Percentiles rank a stretch among this genome's conserved stretches.
Evolutionary conservation across 495 filamentous ascomycete genomes (phyloP).

Genomic region (Mycothermus thermophilus): DNA sequence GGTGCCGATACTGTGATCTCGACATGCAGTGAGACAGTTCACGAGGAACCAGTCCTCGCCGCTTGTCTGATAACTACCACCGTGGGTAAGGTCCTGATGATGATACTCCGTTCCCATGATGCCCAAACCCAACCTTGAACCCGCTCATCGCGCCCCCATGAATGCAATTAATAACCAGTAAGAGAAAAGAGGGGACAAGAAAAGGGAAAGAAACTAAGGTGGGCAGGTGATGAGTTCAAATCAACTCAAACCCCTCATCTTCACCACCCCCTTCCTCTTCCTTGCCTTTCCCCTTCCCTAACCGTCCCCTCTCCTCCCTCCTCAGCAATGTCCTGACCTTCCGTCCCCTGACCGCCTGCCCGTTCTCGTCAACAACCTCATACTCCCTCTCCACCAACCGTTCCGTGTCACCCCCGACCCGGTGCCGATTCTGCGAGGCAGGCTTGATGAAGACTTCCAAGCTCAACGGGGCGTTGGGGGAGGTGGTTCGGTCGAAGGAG

Average conservation of each 20-base stretch:
- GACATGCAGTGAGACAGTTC: too few relatives aligned
- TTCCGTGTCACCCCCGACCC: constrained; percentile 28
- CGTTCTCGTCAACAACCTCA: constrained; percentile 32
- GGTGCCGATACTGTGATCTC: too few relatives aligned
- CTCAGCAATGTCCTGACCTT: constrained; percentile 20
- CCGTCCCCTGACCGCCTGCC: constrained; percentile 29
- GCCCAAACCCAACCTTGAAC: too few relatives aligned
- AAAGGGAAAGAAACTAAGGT: neutral
- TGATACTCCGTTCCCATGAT: too few relatives aligned
- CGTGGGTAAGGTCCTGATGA: too few relatives aligned
- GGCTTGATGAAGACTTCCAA: constrained; percentile 33
- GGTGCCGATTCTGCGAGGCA: too few relatives aligned
- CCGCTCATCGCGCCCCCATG: too few relatives aligned
- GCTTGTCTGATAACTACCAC: too few relatives aligned
- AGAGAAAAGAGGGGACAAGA: too few relatives aligned
- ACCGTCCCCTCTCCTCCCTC: neutral
- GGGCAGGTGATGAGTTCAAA: constrained; percentile 14
- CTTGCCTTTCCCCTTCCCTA: neutral
- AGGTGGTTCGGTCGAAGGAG: constrained; percentile 30
- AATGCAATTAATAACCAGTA: too few relatives aligned
- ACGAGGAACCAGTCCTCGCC: too few relatives aligned
- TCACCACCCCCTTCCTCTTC: constrained; percentile 13
- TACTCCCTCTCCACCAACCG: constrained; percentile 35
- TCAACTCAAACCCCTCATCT: constrained; percentile 34
- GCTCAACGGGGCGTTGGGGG: constrained; percentile 23